phyloP scores from a whole-genome alignment of 805 yeast species.

The Millerozyma miso region DNA sequence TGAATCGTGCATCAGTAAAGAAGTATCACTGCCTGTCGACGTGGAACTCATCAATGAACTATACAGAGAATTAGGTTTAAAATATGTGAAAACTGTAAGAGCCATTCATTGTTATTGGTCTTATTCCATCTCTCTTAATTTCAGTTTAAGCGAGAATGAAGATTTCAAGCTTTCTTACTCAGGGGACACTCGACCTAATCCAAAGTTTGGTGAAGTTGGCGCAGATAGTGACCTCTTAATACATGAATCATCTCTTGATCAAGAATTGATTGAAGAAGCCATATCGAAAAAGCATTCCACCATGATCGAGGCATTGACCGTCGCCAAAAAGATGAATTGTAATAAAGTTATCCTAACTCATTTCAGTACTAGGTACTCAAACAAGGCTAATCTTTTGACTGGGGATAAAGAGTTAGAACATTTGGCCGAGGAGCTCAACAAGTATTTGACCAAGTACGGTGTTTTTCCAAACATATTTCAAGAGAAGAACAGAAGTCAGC shows the following conservation, averaged over 20 bases:
- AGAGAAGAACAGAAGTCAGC: conserved; percentile 1
- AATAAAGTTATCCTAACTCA: conserved; percentile 76
- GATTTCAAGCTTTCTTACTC: conserved; percentile 77
- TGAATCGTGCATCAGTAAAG: conserved; percentile 14
- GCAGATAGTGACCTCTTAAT: conserved; percentile 64
- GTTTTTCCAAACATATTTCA: conserved; percentile 23
- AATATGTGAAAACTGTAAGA: conserved; percentile 52
- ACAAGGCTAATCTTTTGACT: conserved; percentile 26
- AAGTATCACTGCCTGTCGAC: conserved; percentile 24
- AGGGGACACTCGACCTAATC: conserved; percentile 90
- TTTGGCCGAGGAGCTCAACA: conserved; percentile 19
- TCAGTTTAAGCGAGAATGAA: conserved; percentile 39
- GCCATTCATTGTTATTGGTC: conserved; percentile 87
- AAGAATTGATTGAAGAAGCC: conserved; percentile 75
- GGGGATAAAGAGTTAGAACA: conserved; percentile 18
- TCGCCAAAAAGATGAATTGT: conserved; percentile 70
- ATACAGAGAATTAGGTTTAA: conserved; percentile 40
- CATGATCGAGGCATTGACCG: conserved; percentile 74
- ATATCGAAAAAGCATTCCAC: conserved; percentile 81
- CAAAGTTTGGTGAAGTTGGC: conserved; percentile 64
- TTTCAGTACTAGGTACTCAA: conserved; percentile 79
- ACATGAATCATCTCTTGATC: conserved; percentile 92
- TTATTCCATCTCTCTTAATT: conserved; percentile 54
- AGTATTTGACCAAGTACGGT: conserved; percentile 23
- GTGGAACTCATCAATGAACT: conserved; percentile 26